phyloP scores from a whole-genome alignment of 176 grass and related monocot species.

The Oropetium thomaeum region DNA sequence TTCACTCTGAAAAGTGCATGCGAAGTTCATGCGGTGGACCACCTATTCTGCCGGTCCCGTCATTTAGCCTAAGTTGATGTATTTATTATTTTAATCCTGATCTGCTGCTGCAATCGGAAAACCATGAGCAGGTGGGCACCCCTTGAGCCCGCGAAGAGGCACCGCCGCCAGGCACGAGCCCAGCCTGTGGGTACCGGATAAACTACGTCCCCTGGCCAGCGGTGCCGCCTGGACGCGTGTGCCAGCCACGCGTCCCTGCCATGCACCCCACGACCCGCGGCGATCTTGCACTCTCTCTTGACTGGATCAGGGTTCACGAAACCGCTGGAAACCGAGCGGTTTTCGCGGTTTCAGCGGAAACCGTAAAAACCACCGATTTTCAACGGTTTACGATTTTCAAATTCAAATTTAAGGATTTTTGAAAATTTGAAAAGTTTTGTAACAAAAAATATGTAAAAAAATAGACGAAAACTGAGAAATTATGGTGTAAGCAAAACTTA shows the following conservation, averaged over 20 bases:
- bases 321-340: too few species aligned
- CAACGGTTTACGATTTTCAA: too few species aligned
- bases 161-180: not conserved
- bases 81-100: not conserved
- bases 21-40: not conserved
- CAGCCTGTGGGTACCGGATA: not conserved
- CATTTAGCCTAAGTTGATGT: not conserved
- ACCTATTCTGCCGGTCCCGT: not conserved
- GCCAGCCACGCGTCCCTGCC: slow-evolving; percentile 7
- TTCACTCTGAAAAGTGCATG: not conserved
- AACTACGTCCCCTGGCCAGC: not conserved
- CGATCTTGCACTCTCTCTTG: not conserved
- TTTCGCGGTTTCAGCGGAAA: too few species aligned
- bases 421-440: too few species aligned
- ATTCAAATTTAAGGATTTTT: too few species aligned
- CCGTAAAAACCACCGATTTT: too few species aligned
- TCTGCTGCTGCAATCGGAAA: not conserved
- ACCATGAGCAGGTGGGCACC: not conserved
- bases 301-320: too few species aligned
- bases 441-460: too few species aligned
- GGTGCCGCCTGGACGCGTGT: slow-evolving; percentile 13
- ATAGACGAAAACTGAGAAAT: too few species aligned
- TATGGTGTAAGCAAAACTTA: too few species aligned
- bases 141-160: slow-evolving; percentile 1
- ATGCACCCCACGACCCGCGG: not conserved